phyloP scores from a whole-genome alignment of 2,329 filamentous ascomycete genomes.

The Colletotrichum eremochloae region DNA sequence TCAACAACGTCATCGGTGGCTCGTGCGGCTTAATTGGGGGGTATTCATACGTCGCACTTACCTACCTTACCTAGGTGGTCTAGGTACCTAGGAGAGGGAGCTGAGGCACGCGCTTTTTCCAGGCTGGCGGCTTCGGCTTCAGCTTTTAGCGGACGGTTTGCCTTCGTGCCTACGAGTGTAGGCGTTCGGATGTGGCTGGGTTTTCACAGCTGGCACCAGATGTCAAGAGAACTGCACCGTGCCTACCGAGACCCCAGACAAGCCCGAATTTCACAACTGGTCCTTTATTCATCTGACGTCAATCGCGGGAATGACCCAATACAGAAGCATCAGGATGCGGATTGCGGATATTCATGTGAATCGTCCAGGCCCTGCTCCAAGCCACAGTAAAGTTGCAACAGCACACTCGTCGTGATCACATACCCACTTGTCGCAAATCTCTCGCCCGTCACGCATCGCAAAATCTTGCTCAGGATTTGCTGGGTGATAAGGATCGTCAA shows the following conservation, averaged over 20 bases:
- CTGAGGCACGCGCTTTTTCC: constrained; percentile 7
- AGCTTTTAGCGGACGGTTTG: not conserved
- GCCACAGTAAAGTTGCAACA: not conserved
- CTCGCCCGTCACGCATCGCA: not conserved
- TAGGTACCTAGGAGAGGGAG: not conserved
- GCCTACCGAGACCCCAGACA: not conserved
- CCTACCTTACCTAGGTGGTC: too few relatives aligned
- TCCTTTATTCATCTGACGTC: constrained; percentile 37
- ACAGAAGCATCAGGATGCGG: constrained; percentile 10
- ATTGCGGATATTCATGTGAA: constrained; percentile 1
- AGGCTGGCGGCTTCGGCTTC: constrained; percentile 20
- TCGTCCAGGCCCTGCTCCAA: constrained; percentile 7
- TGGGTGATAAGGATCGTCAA: not conserved
- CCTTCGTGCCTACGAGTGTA: not conserved
- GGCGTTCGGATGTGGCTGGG: not conserved
- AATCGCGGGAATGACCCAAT: constrained; percentile 15
- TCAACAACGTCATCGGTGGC: constrained; percentile 45
- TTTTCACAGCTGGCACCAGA: constrained; percentile 20
- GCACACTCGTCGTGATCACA: not conserved
- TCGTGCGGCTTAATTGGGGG: constrained; percentile 27
- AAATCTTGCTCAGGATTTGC: not conserved
- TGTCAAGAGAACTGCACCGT: not conserved
- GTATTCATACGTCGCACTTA: not conserved
- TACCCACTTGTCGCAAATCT: not conserved
- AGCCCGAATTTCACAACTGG: constrained; percentile 9